phyloP scores from a whole-genome alignment of 495 filamentous ascomycete genomes.

The Pyrenula massariospora region DNA sequence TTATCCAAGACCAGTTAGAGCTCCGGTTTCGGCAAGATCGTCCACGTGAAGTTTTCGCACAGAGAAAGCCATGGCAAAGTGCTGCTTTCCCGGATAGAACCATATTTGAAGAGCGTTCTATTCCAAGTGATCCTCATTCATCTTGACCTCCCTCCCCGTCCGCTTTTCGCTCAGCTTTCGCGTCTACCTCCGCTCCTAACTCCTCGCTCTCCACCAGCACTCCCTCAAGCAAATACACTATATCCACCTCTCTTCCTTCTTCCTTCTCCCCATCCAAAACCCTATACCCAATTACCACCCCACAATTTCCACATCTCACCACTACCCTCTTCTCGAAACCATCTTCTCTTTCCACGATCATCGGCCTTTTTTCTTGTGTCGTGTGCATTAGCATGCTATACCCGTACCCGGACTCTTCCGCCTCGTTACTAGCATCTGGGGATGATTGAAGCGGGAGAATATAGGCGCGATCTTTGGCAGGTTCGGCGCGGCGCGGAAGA shows the following conservation, averaged over 20 bases:
- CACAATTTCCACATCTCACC: constrained; percentile 51
- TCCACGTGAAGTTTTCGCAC: no score
- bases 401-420: not conserved
- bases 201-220: constrained; percentile 26
- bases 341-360: constrained; percentile 48
- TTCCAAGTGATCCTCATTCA: no score
- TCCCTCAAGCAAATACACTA: constrained; percentile 50
- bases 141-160: not conserved
- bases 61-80: no score
- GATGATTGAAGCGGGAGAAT: constrained; percentile 29
- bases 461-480: constrained; percentile 9
- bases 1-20: no score
- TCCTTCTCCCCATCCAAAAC: constrained; percentile 11
- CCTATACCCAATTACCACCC: constrained; percentile 49
- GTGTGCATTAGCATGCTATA: constrained; percentile 3
- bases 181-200: not conserved
- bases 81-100: no score
- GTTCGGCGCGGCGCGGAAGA: not conserved
- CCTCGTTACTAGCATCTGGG: not conserved
- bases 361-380: constrained; percentile 31
- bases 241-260: constrained; percentile 21
- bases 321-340: constrained; percentile 63
- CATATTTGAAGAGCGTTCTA: no score
- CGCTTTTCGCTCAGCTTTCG: constrained; percentile 7
- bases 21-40: no score